Evolutionary conservation across 495 filamentous ascomycete genomes (phyloP), one percentile per base, ranked within the genome.

Genomic region (Pyrenopolyporus hunteri): DNA sequence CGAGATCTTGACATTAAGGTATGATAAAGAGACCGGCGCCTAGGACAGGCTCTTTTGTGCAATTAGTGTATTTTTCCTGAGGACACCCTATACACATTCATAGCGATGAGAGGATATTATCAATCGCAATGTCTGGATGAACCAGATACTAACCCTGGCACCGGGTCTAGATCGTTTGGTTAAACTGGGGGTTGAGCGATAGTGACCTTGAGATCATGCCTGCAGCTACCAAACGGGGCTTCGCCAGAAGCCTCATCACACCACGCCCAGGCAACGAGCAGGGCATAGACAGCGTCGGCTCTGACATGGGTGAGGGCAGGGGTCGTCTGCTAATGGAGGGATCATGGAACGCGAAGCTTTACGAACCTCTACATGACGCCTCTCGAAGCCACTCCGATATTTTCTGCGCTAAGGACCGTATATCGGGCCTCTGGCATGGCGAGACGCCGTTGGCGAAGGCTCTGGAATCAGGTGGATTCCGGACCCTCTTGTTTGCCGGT

Each of bases 171-270:
- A 69, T 85, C 29, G 70, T 85, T 3, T 87, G 83, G 83, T 70
- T 87, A 26, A 86, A 84, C 57, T 87, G 83, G 83, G 84, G 84
- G 4, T 60, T 87, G 17, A 82, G 72, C 4, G 77, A 85, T 16
- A 45, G 77, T 13, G 83, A 86, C 39, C 63, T 87, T 13, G 54
- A 37, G 5, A 60, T 45, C 1, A 79, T 86, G 74, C 82, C 84
- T 3, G 79, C 83, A 17, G 75, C 69, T 3, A 70, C 78, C 14
- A 61, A 72, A 19, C 72, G 82, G 33, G 74, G 74, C 6, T 85
- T 87, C 59, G 75, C 75, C 4, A 77, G 75, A 36, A 68, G 72
- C 39, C 49, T 64, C 2, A 47, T 75, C 28, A 54, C 53, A 11
- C 44, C 63, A 19, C 20, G 57, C 5, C 16, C 40, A 10, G 54